Percentiles rank a stretch among this genome's conserved stretches.
Evolutionary conservation across 2,329 filamentous ascomycete species (phyloP).

Genomic region (Ophiostoma quercus): DNA sequence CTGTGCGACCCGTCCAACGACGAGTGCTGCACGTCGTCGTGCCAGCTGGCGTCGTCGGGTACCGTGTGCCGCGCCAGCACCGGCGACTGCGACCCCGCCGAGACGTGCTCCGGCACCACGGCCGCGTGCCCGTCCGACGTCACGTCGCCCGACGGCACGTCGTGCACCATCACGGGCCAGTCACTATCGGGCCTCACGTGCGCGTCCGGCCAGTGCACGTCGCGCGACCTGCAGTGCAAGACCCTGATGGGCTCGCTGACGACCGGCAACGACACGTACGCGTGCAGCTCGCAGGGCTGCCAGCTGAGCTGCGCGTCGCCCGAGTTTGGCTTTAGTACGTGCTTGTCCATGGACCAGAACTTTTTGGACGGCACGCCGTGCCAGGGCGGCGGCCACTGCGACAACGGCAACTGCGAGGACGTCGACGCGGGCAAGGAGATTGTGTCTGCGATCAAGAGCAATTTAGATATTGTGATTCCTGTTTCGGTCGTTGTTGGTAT

Average conservation of each 20-base stretch:
- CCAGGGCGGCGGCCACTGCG: slow-evolving; percentile 70
- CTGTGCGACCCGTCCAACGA: slow-evolving; percentile 79
- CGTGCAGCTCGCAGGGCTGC: slow-evolving; percentile 71
- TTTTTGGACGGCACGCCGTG: slow-evolving; percentile 91
- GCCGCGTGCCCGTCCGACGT: slow-evolving; percentile 70
- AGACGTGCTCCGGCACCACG: slow-evolving; percentile 69
- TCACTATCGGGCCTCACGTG: slow-evolving; percentile 61
- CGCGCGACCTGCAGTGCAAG: slow-evolving; percentile 81
- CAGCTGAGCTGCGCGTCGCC: slow-evolving; percentile 70
- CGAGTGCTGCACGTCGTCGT: slow-evolving; percentile 67
- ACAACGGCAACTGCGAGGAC: slow-evolving; percentile 72
- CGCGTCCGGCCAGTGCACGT: slow-evolving; percentile 91
- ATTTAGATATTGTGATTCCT: slow-evolving; percentile 79
- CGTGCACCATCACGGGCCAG: slow-evolving; percentile 59
- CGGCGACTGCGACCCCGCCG: slow-evolving; percentile 77
- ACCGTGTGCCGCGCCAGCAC: slow-evolving; percentile 77
- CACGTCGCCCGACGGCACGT: slow-evolving; percentile 62
- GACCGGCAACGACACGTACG: slow-evolving; percentile 68
- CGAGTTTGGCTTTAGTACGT: slow-evolving; percentile 59
- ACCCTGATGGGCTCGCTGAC: slow-evolving; percentile 72
- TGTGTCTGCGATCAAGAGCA: slow-evolving; percentile 65
- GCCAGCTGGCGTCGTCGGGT: slow-evolving; percentile 60
- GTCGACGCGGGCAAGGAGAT: slow-evolving; percentile 65
- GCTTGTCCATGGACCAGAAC: slow-evolving; percentile 77
- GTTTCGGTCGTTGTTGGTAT: slow-evolving; percentile 66